Evolutionary conservation across 2,329 filamentous ascomycete genomes (phyloP), one percentile per base, ranked within the genome.

Genomic region (Talaromyces albobiverticillius): DNA sequence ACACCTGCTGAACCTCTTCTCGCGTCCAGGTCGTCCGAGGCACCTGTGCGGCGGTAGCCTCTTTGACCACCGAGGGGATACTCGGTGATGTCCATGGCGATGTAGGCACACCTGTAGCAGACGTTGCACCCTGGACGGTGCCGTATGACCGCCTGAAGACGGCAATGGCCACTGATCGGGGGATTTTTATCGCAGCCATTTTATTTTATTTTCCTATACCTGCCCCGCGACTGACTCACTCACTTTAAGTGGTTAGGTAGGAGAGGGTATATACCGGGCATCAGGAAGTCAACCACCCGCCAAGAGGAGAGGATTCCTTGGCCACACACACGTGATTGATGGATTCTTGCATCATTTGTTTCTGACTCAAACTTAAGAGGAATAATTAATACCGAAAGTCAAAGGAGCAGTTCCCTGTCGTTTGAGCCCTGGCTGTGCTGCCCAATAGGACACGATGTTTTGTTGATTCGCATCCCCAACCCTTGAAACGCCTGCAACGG

Each of bases 1-100:
- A 95, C 62, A 95, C 87, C 59, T 88, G 83, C 9, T 86, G 77
- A 58, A 95, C 90, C 73, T 95, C 88, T 59, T 92, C 85, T 60
- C 82, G 84, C 5, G 89, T 89, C 91, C 90, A 95, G 70, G 86
- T 82, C 64, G 85, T 86, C 47, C 89, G 79, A 11, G 88, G 82
- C 45, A 60, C 62, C 4, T 65, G 66, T 18, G 71, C 69, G 3
- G 65, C 60, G 3, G 66, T 67, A 7, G 72, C 72, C 56, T 73
- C 66, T 38, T 67, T 67, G 36, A 75, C 58, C 1, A 61, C 68
- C 14, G 59, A 53, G 11, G 69, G 65, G 42, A 69, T 66, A n/a
- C 60, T 61, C 25, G 47, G 23, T 43, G 61, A 67, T 48, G 64
- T 61, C 25, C 69, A 60, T 3, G 69, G 62, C 25, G 67, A 43